A percentile compares a stretch with the other conserved stretches of the same genome.
phyloP scores from a whole-genome alignment of 1,139 yeast species.

The Yamadazyma triangularis region DNA sequence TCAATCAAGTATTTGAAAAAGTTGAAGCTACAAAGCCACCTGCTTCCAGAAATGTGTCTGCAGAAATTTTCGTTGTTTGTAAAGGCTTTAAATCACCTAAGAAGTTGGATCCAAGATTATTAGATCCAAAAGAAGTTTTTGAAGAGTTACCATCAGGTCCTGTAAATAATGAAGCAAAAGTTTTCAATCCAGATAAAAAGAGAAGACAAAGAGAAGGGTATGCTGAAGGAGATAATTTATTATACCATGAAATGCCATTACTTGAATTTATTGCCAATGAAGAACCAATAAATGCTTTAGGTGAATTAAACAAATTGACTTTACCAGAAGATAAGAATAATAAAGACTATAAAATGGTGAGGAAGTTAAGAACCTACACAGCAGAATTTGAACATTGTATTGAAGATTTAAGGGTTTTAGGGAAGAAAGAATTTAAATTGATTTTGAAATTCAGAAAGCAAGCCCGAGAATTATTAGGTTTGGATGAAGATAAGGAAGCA shows the following conservation, averaged over 20 bases:
- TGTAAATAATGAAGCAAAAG: constrained; percentile 84
- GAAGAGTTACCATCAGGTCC: constrained; percentile 82
- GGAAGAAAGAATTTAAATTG: constrained; percentile 85
- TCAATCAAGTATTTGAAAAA: constrained; percentile 89
- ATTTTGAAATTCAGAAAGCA: constrained; percentile 85
- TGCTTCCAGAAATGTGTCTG: constrained; percentile 97
- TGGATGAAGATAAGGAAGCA: constrained; percentile 53
- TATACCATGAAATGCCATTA: constrained; percentile 68
- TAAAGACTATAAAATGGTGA: constrained; percentile 57
- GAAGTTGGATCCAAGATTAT: constrained; percentile 83
- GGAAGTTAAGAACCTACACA: constrained; percentile 70
- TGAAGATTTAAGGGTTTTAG: constrained; percentile 88
- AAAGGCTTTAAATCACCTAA: constrained; percentile 95
- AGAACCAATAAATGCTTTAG: constrained; percentile 82
- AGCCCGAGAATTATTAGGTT: constrained; percentile 73
- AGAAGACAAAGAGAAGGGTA: constrained; percentile 93
- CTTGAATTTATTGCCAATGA: constrained; percentile 75
- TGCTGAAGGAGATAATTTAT: constrained; percentile 86
- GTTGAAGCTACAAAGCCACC: constrained; percentile 99
- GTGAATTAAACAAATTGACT: constrained; percentile 57
- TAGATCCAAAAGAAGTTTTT: constrained; percentile 90
- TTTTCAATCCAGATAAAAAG: constrained; percentile 90
- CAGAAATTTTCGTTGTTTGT: constrained; percentile 97
- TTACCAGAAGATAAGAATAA: constrained; percentile 53
- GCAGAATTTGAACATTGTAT: constrained; percentile 77